phyloP scores from a whole-genome alignment of 176 grass and related monocot species.

The Cocos nucifera region DNA sequence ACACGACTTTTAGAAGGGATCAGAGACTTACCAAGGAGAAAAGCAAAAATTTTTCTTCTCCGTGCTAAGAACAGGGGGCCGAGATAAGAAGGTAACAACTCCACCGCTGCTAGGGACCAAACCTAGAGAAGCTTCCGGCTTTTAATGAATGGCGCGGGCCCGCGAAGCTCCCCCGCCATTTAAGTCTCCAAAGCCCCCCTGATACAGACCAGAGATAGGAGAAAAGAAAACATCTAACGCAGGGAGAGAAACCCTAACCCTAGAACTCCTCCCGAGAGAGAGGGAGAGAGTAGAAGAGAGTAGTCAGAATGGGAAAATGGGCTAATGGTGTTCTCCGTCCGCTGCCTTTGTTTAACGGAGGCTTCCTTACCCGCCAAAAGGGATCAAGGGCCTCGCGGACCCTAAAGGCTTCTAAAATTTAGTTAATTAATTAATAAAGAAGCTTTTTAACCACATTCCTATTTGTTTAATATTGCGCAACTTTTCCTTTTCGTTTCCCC shows the following conservation, averaged over 20 bases:
- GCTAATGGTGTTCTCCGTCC: too few species aligned
- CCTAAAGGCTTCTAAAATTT: constrained; percentile 23
- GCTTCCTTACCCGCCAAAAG: too few species aligned
- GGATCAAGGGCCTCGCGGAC: constrained; percentile 25
- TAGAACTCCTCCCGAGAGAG: background rate
- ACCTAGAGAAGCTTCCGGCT: constrained; percentile 7
- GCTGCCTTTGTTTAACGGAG: too few species aligned
- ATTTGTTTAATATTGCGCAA: too few species aligned
- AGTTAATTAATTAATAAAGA: background rate
- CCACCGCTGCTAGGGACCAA: constrained; percentile 17
- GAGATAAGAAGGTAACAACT: constrained; percentile 24
- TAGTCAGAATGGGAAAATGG: too few species aligned
- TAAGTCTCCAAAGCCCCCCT: background rate
- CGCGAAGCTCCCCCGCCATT: constrained; percentile 1
- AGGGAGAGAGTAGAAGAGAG: too few species aligned
- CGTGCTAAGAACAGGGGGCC: background rate
- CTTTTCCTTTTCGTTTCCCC: too few species aligned
- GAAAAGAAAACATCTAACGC: too few species aligned
- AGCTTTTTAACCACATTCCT: too few species aligned
- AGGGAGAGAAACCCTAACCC: background rate
- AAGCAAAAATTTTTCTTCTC: background rate
- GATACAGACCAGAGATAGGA: background rate
- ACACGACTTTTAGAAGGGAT: constrained; percentile 6
- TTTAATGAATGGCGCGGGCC: constrained; percentile 11
- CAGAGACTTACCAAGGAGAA: constrained; percentile 11